Base-by-base conservation (phyloP, 192 early-diverging fungal genomes). In the Cetraspora pellucida region DNA sequence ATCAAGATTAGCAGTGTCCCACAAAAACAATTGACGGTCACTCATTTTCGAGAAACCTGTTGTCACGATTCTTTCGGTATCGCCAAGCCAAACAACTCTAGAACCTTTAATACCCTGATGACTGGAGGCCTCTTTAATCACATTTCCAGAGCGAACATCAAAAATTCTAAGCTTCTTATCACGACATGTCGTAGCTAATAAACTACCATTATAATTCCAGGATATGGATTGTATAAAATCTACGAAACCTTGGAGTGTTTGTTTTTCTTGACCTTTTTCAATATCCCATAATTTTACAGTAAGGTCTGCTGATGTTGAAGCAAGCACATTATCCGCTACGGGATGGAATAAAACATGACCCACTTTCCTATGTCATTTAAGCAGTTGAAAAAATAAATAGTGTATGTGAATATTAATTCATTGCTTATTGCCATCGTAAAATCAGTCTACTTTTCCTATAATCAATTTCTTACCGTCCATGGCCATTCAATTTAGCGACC, bases 341-440 rank as follows among this genome's bases (percentile, higher is more conserved):
- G 98, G 98, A 85, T 99, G 95, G 89, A 98, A 99, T 54, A 92
- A 82, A 30, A 98, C 97, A 78, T 99, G 97, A n/a, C 97, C 98
- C 45, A 99, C 98, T 89, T 98, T 93, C 55, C 93, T 88, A 58
- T 17, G 21, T 46, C 43, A 23, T 21, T 43, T 37, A 7, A 47
- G 17, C 58, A 23, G 19, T 21, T 23, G 31, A 66, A 14, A 55
- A 67, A n/a, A 17, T 13, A 23, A 67, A 45, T 47, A 44, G 43
- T n/a, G 4, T 7, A 44, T 17, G 11, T 17, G 37, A 19, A 25
- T 59, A 67, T 21, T 47, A 37, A 37, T 37, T 37, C 37, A 37
- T 37, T 37, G 37, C 3, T 37, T 37, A 37, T 37, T 37, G n/a
- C n/a, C n/a, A n/a, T n/a, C n/a, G n/a, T n/a, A n/a, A n/a, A n/a